These are phyloP conservation scores for Podaxis sp. DNA, from an alignment of 768 basidiomycete species.

Conservation along the genomic window DNA sequence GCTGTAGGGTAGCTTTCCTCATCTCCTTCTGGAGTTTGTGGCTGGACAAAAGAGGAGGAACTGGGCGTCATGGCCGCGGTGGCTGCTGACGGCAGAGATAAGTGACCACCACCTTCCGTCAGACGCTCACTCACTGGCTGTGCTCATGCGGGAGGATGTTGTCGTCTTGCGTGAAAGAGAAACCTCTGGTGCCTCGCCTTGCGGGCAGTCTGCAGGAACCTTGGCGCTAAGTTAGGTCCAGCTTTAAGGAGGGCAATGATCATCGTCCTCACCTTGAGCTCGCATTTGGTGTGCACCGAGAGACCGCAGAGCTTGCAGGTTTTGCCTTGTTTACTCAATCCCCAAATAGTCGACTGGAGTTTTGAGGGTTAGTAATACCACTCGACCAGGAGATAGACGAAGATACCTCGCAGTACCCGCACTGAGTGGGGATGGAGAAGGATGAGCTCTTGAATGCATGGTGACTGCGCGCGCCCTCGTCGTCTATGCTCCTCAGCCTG, in stretches of 20 bases:
- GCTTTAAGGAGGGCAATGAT: not conserved
- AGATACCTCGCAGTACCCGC: constrained; percentile 76
- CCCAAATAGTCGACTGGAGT: constrained; percentile 79
- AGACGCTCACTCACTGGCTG: constrained; percentile 23
- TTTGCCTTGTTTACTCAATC: constrained; percentile 83
- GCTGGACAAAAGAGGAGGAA: constrained; percentile 57
- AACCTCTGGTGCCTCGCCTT: constrained; percentile 35
- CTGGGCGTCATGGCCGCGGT: constrained; percentile 35
- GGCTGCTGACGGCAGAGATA: constrained; percentile 16
- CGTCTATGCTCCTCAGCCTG: constrained; percentile 44
- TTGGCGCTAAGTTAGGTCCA: constrained; percentile 25
- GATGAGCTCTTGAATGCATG: constrained; percentile 84
- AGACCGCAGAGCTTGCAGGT: constrained; percentile 77
- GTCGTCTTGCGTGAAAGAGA: constrained; percentile 19
- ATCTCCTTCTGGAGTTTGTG: constrained; percentile 31
- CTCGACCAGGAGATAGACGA: not conserved
- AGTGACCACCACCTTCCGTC: not conserved
- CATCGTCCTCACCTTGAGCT: constrained; percentile 61
- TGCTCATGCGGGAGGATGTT: constrained; percentile 24
- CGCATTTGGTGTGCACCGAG: constrained; percentile 83
- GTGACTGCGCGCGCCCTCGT: constrained; percentile 67
- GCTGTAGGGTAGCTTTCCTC: constrained; percentile 52
- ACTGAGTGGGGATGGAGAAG: constrained; percentile 83
- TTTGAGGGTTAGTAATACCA: constrained; percentile 8
- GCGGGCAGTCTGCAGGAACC: constrained; percentile 70